Base-by-base conservation (phyloP, 768 basidiomycete genomes). In the Tephrocybe rancida region DNA sequence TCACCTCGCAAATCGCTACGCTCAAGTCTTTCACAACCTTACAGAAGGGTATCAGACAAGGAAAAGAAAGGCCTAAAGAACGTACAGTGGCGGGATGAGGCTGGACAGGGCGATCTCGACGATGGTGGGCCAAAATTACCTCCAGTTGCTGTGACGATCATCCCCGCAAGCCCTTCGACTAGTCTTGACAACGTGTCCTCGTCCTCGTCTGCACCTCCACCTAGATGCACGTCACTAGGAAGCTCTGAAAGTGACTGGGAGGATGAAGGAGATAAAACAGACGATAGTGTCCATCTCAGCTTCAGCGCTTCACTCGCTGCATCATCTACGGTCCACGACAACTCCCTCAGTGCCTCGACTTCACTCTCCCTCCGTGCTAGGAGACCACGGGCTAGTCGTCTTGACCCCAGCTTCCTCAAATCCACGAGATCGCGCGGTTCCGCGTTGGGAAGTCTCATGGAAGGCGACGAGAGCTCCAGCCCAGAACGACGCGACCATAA, bases 191-290 rank as follows among this genome's bases (percentile, higher is more conserved):
- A 57, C 4, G 5, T 11, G 30, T 55, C 62, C 4, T 70, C 68
- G 37, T 61, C 62, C 30, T 63, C 62, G 14, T 56, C 66, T 21
- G 67, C 73, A 32, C 69, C 74, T 34, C 59, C 75, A 13, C 68
- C 67, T 16, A 73, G 84, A 52, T 76, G 68, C 50, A 66, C 70
- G 29, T 85, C 85, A 3, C 67, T 79, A 21, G 80, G 84, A 42
- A 79, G 84, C 5, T 90, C 88, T 5, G 90, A 92, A 61, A 91
- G 87, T 66, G 91, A 94, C 52, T 93, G 92, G 91, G 91, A 93
- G 69, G 90, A 93, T 64, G 92, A 92, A 62, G 83, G 85, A 60
- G 90, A 92, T 64, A 88, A 82, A 71, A 90, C 88, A 1, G 90
- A 94, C 7, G 90, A 90, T 45, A 90, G 87, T 64, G 64, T 88